Evolutionary conservation across 73 alveolate species (phyloP), one percentile per base, ranked within the genome.

Genomic region (Paramecium caudatum): DNA sequence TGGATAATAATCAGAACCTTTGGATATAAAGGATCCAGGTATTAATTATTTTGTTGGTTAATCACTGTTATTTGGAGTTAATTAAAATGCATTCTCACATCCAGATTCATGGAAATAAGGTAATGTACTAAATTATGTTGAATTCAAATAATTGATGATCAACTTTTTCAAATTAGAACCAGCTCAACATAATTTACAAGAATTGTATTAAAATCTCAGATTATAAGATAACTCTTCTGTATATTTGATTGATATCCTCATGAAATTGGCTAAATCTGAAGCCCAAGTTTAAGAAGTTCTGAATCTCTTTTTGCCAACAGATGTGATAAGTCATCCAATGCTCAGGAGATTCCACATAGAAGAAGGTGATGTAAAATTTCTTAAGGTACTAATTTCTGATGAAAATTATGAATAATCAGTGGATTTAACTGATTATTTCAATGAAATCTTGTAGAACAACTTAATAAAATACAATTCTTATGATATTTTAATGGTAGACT

Each of bases 101-200:
- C 46, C 80, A 55, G 80, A 55, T 55, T 5, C 80, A 4, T 55
- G 23, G 10, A 55, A 55, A 10, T 4, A 8, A 55, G 80, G 46
- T 13, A 55, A 55, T 55, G 46, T 12, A 5, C 30, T 55, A 23
- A 23, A 23, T 23, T 23, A 23, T 19, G 16, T 21, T 27, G 41
- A 55, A 55, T 55, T 55, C 0, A 55, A 27, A 55, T 55, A 55
- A 55, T 23, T 55, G 80, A 55, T 55, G 41, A 0, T 9, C 4
- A 5, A 55, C 23, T 55, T 27, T 55, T 55, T 55, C 16, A 55
- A 55, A 55, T 55, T 55, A 55, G 37, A 55, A 27, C 46, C 80
- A 6, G 70, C 33, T 27, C 30, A 15, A 4, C 23, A 27, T 0
- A 55, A 55, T 55, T 55, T 55, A 10, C 46, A 55, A 27, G 45